These are phyloP conservation scores for Boletus fagicola DNA, from an alignment of 768 basidiomycete genomes.

Conservation along the genomic window DNA sequence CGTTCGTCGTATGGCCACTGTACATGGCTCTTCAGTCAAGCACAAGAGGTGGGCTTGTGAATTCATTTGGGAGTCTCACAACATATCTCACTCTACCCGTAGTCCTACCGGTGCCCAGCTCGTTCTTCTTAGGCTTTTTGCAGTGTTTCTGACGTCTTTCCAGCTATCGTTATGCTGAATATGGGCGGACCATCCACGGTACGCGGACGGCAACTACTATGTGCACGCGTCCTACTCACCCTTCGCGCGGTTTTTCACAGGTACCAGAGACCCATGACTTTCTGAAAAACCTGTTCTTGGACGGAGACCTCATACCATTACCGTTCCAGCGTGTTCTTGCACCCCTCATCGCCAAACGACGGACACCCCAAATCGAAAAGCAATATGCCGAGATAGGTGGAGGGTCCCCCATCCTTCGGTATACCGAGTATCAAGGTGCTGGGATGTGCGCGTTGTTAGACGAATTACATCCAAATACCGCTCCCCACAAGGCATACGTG, in stretches of 20 bases:
- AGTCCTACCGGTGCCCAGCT: conserved; percentile 60
- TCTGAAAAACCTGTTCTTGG: conserved; percentile 87
- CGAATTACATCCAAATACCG: conserved; percentile 89
- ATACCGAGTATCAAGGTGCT: conserved; percentile 85
- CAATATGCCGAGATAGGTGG: conserved; percentile 96
- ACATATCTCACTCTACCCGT: conserved; percentile 16
- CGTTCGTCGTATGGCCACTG: conserved; percentile 44
- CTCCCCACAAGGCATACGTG: conserved; percentile 94
- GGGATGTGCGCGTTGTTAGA: conserved; percentile 90
- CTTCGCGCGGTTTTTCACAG: conserved; percentile 38
- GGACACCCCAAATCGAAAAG: conserved; percentile 90
- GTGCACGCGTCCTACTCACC: conserved; percentile 1
- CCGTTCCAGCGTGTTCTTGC: conserved; percentile 89
- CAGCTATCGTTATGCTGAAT: conserved; percentile 94
- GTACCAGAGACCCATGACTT: conserved; percentile 92
- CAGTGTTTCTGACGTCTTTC: conserved; percentile 19
- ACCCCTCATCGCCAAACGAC: conserved; percentile 82
- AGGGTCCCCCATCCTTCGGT: conserved; percentile 91
- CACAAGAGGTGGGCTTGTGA: conserved; percentile 42
- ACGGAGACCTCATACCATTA: conserved; percentile 90
- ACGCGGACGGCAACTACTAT: conserved; percentile 28
- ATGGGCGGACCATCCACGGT: conserved; percentile 98
- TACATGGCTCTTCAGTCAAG: conserved; percentile 38
- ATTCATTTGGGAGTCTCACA: not conserved
- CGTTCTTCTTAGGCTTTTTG: not conserved